Conservation (phyloP, 768 basidiomycete genomes). For the Mycena galericulata region DNA sequence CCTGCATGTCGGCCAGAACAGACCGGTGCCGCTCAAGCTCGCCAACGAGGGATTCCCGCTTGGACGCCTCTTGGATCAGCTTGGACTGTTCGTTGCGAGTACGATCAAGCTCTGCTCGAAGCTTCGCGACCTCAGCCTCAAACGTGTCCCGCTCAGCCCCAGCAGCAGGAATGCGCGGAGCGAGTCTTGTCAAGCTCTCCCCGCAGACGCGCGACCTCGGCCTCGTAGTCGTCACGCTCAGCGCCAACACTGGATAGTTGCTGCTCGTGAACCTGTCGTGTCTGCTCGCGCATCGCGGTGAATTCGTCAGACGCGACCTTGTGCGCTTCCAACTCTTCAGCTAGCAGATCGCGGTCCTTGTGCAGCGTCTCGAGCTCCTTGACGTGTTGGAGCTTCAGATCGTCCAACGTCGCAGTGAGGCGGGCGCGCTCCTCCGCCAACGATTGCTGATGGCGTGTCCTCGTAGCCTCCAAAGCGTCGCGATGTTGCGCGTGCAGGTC, state of each 20-base stretch:
- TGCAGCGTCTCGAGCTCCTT: slow-evolving; percentile 60
- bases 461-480: slow-evolving; percentile 50
- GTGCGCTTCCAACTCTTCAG: slow-evolving; percentile 71
- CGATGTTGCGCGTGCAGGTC: slow-evolving; percentile 53
- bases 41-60: slow-evolving; percentile 76
- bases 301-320: slow-evolving; percentile 67
- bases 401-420: slow-evolving; percentile 58
- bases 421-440: slow-evolving; percentile 62
- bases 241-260: slow-evolving; percentile 54
- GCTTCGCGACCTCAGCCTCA: slow-evolving; percentile 47
- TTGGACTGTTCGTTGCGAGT: slow-evolving; percentile 70
- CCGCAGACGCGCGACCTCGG: slow-evolving; percentile 64
- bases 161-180: slow-evolving; percentile 37
- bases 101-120: slow-evolving; percentile 56
- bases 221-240: slow-evolving; percentile 59
- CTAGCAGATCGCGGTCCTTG: slow-evolving; percentile 61
- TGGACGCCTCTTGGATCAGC: slow-evolving; percentile 78
- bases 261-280: slow-evolving; percentile 56
- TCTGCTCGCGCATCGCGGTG: slow-evolving; percentile 57
- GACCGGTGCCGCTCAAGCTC: slow-evolving; percentile 86
- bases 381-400: slow-evolving; percentile 61
- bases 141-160: slow-evolving; percentile 52
- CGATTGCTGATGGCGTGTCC: slow-evolving; percentile 49
- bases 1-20: slow-evolving; percentile 80
- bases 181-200: slow-evolving; percentile 68